phyloP scores from a whole-genome alignment of 2,329 filamentous ascomycete species.

The Penicillium sp. region DNA sequence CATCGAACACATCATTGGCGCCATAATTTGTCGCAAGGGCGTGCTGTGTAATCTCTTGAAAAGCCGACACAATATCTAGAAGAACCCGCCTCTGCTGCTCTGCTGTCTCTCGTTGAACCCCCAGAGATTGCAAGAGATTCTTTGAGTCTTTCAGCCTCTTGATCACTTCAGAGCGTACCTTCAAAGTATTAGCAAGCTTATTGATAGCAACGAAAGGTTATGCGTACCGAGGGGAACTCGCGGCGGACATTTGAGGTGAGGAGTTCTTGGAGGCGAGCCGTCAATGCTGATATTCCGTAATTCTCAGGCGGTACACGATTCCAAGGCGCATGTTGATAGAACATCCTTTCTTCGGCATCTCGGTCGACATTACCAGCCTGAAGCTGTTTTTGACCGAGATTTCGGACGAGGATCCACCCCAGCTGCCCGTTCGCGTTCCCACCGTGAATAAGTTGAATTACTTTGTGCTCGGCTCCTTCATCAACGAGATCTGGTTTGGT shows the following conservation, averaged over 20 bases:
- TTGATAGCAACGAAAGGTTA: constrained; percentile 21
- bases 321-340: constrained; percentile 40
- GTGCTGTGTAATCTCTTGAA: not conserved
- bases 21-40: not conserved
- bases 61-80: not conserved
- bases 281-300: constrained; percentile 44
- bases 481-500: constrained; percentile 60
- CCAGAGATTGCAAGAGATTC: not conserved
- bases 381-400: constrained; percentile 31
- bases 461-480: constrained; percentile 26
- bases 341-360: constrained; percentile 31
- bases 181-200: not conserved
- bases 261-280: constrained; percentile 41
- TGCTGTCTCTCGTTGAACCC: not conserved
- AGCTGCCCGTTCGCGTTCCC: constrained; percentile 16
- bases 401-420: constrained; percentile 35
- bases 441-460: constrained; percentile 30
- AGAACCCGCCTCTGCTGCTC: not conserved
- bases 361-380: constrained; percentile 20
- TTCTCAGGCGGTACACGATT: constrained; percentile 35
- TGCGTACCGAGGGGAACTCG: constrained; percentile 46
- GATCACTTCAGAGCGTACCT: not conserved
- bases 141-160: not conserved
- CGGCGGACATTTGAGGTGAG: constrained; percentile 43
- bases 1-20: not conserved